Conservation (phyloP, 108 stramenopile species). For the Cyclostephanos tholiformis region DNA sequence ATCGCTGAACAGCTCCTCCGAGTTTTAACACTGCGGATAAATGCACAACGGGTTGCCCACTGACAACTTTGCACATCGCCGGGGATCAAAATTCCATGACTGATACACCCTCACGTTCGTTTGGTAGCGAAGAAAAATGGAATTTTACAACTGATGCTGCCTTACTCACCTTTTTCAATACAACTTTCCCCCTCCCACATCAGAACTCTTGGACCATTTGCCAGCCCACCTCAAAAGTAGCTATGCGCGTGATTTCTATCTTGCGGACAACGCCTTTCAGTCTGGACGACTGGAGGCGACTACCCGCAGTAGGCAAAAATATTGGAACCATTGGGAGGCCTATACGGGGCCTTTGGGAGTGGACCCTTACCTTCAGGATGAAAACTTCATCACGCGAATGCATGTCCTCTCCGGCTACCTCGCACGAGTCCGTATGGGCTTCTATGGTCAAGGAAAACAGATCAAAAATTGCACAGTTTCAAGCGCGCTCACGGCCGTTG, state of each 20-base stretch:
- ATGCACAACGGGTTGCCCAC: not conserved
- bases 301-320: not conserved
- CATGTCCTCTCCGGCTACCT: not conserved
- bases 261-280: no score
- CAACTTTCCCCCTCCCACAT: not conserved
- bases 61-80: no score
- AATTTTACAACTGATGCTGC: not conserved
- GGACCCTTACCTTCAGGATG: no score
- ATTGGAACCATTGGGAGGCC: not conserved
- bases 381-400: not conserved
- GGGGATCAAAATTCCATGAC: no score
- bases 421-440: not conserved
- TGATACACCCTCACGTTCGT: not conserved
- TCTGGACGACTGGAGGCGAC: no score
- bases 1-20: not conserved
- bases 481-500: conserved; percentile 4
- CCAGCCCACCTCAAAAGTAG: no score
- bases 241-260: no score
- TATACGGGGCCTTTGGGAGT: not conserved
- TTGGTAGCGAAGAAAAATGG: not conserved
- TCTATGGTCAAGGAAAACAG: not conserved
- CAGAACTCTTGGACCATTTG: not conserved
- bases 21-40: not conserved
- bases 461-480: not conserved
- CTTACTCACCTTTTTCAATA: not conserved